Conservation (phyloP, 371 early-diverging fungal species). For the Mucor irregularis region DNA sequence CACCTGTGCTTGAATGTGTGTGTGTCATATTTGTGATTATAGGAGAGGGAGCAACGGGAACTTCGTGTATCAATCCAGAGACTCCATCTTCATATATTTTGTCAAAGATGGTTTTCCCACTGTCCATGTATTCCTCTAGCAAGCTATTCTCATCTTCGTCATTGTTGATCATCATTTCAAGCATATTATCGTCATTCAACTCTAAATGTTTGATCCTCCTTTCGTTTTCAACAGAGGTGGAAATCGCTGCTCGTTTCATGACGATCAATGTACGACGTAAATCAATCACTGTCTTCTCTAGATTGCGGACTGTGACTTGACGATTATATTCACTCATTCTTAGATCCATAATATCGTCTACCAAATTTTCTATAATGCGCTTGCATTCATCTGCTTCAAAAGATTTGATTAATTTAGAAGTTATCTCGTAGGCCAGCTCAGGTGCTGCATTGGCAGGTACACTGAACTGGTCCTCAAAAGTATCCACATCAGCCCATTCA, state of each 20-base stretch:
- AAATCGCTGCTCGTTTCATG: constrained; percentile 76
- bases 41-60: constrained; percentile 12
- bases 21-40: not conserved
- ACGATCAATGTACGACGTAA: constrained; percentile 71
- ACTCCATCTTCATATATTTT: constrained; percentile 60
- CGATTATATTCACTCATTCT: constrained; percentile 63
- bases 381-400: constrained; percentile 72
- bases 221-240: constrained; percentile 74
- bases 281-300: constrained; percentile 73
- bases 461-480: constrained; percentile 55
- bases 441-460: constrained; percentile 56
- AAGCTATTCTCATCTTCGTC: constrained; percentile 24
- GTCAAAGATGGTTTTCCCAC: constrained; percentile 55
- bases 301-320: constrained; percentile 55
- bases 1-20: not conserved
- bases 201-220: constrained; percentile 66
- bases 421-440: constrained; percentile 59
- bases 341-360: constrained; percentile 79
- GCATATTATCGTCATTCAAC: constrained; percentile 7
- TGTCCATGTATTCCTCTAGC: constrained; percentile 46
- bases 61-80: constrained; percentile 34
- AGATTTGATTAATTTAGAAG: constrained; percentile 65
- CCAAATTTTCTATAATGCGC: constrained; percentile 66
- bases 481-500: constrained; percentile 48
- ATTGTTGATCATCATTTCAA: not conserved